Evolutionary conservation across 257 asterid genomes (phyloP).

Genomic region (Marsdenia floribunda): DNA sequence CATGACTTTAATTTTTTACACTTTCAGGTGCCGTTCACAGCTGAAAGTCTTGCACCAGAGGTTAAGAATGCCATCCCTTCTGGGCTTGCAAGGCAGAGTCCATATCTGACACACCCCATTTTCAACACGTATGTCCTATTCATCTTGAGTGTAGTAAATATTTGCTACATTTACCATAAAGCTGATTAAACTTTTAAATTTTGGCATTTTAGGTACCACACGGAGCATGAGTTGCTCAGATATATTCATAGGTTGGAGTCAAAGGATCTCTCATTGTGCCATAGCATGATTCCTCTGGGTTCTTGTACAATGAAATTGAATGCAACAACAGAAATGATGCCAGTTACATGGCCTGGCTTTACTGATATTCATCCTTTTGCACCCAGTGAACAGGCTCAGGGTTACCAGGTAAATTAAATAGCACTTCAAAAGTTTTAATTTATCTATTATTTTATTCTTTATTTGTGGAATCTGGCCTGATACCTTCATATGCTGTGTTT

Average conservation of each 20-base stretch:
- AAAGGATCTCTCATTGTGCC: constrained; percentile 91
- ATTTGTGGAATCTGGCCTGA: constrained; percentile 2
- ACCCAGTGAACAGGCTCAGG: constrained; percentile 79
- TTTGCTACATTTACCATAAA: constrained; percentile 6
- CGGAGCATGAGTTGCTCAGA: constrained; percentile 93
- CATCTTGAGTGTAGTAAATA: constrained; percentile 5
- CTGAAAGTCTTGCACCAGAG: constrained; percentile 83
- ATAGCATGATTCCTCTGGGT: constrained; percentile 97
- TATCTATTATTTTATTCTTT: neutral
- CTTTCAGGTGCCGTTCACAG: constrained; percentile 68
- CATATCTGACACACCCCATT: constrained; percentile 70
- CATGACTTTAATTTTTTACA: neutral
- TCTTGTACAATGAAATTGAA: constrained; percentile 98
- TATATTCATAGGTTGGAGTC: constrained; percentile 81
- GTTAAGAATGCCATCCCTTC: constrained; percentile 67
- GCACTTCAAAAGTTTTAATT: constrained; percentile 4
- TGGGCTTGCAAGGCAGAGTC: constrained; percentile 76
- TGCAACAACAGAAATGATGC: constrained; percentile 98
- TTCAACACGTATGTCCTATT: constrained; percentile 75
- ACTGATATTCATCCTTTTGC: constrained; percentile 91
- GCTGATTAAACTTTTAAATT: constrained; percentile 16
- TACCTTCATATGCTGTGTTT: constrained; percentile 13
- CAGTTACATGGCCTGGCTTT: constrained; percentile 91
- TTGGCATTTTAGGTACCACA: constrained; percentile 62
- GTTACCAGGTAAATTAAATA: constrained; percentile 67